These are phyloP conservation scores for Fusarium sp. DNA, from an alignment of 2,329 filamentous ascomycete species.

Conservation along the genomic window DNA sequence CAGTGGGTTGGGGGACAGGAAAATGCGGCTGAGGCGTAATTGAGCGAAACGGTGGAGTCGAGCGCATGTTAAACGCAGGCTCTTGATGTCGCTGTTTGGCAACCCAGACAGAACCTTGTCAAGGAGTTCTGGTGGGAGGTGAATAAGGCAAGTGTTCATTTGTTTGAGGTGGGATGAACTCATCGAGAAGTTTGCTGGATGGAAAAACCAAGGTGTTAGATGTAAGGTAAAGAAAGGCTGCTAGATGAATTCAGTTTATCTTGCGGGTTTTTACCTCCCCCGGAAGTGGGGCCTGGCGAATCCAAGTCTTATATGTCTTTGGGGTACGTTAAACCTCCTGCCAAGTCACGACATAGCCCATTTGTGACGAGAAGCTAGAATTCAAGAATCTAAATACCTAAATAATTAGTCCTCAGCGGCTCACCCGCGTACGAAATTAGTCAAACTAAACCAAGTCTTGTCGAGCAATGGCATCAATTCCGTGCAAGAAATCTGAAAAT, in stretches of 20 bases:
- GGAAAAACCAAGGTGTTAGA: background rate
- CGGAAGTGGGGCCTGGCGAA: background rate
- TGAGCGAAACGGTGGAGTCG: fast-evolving
- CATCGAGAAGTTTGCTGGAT: background rate
- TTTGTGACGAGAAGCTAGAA: too few relatives aligned
- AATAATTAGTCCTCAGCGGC: too few relatives aligned
- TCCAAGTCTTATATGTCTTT: background rate
- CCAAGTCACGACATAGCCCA: background rate
- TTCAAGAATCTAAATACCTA: too few relatives aligned
- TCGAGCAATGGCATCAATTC: too few relatives aligned
- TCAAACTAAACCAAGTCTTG: too few relatives aligned
- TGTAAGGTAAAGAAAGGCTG: background rate
- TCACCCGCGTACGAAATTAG: too few relatives aligned
- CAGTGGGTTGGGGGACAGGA: conserved; percentile 51
- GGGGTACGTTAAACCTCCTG: background rate
- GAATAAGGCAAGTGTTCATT: background rate
- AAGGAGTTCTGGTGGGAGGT: conserved; percentile 4
- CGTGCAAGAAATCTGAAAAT: too few relatives aligned
- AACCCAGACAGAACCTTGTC: background rate
- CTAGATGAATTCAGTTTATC: background rate
- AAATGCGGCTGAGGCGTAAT: conserved; percentile 43
- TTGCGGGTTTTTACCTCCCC: background rate
- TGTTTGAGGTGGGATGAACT: background rate
- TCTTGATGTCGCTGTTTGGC: conserved; percentile 16
- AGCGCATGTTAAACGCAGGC: background rate